A percentile compares a stretch with the other conserved stretches of the same genome.
phyloP scores from a whole-genome alignment of 192 early-diverging fungal genomes.

The Gigaspora rosea region DNA sequence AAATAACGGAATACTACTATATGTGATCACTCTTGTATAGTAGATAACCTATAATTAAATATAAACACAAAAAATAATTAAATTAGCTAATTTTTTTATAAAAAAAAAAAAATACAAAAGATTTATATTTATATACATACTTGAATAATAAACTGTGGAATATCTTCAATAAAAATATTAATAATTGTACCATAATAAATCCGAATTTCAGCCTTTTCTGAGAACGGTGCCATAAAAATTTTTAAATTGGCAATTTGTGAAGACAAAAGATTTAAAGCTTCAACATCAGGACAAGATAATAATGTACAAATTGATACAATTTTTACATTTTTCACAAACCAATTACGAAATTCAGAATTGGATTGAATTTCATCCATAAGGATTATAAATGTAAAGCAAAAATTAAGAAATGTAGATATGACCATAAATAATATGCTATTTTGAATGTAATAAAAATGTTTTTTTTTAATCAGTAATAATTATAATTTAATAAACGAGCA shows the following conservation, averaged over 20 bases:
- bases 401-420: neutral
- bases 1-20: too few species aligned
- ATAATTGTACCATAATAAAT: neutral
- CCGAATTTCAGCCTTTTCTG: neutral
- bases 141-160: conserved; percentile 18
- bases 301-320: neutral
- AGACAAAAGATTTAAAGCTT: neutral
- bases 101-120: too few species aligned
- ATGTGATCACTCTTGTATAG: too few species aligned
- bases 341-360: neutral
- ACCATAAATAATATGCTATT: neutral
- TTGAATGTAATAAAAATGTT: neutral
- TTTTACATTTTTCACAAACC: neutral
- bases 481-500: neutral
- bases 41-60: too few species aligned
- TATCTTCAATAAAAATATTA: conserved; percentile 7
- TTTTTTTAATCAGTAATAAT: neutral
- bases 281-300: neutral
- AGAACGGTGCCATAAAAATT: neutral
- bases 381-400: neutral
- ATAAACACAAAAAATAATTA: too few species aligned
- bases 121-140: neutral
- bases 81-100: too few species aligned
- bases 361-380: neutral
- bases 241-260: neutral